These are phyloP conservation scores for Lathyrus tuberosus DNA, from an alignment of 306 rosid species.

Conservation along the genomic window DNA sequence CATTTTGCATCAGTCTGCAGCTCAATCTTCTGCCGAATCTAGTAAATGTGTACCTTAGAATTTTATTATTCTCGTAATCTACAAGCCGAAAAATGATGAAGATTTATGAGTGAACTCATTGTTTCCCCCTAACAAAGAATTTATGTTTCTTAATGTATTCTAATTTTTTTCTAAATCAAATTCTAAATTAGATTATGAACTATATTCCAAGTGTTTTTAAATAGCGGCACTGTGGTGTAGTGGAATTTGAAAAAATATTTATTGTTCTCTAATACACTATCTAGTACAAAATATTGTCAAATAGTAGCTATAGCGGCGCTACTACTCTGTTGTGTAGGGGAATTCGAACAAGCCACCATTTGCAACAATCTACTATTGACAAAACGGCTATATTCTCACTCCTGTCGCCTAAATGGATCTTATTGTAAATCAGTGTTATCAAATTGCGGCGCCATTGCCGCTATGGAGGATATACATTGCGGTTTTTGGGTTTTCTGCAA, in stretches of 20 bases:
- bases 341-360: no score
- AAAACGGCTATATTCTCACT: neutral
- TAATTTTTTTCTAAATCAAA: neutral
- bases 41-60: neutral
- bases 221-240: no score
- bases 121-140: constrained; percentile 1
- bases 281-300: no score
- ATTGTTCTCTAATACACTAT: no score
- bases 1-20: neutral
- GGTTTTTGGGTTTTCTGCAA: no score
- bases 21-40: constrained; percentile 5
- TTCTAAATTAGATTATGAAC: constrained; percentile 2
- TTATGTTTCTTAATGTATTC: neutral
- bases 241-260: no score
- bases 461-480: no score
- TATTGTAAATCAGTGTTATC: neutral
- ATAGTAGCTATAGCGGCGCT: no score
- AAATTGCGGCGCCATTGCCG: no score
- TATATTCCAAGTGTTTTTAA: neutral
- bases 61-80: constrained; percentile 1
- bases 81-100: neutral
- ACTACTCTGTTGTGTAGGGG: no score
- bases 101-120: constrained; percentile 5
- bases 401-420: neutral
- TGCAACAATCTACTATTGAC: no score